Percentiles rank a stretch among this genome's conserved stretches.
Evolutionary conservation across 192 early-diverging fungal species (phyloP).

Genomic region (Gaertneriomyces semiglobifer): DNA sequence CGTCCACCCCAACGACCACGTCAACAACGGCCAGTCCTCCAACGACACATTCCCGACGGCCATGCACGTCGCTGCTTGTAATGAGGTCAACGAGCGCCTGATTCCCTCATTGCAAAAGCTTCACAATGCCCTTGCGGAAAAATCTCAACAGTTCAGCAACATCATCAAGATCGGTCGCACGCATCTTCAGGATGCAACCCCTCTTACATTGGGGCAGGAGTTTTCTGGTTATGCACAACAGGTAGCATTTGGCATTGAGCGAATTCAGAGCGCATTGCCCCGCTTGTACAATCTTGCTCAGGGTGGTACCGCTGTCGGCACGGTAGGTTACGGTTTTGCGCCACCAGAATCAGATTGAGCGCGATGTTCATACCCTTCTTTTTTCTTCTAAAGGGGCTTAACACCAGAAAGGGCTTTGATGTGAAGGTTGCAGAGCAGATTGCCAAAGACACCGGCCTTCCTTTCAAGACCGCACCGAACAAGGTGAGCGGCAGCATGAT

Average conservation of each 20-base stretch:
- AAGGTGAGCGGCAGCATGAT: conserved; percentile 51
- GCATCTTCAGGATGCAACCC: conserved; percentile 97
- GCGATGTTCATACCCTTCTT: neutral
- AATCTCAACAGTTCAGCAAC: conserved; percentile 66
- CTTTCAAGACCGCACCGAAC: conserved; percentile 95
- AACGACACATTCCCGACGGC: conserved; percentile 99
- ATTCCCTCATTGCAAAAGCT: conserved; percentile 82
- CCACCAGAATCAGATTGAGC: neutral
- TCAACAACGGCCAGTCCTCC: conserved; percentile 97
- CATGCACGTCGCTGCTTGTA: conserved; percentile 96
- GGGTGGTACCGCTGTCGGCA: conserved; percentile 96
- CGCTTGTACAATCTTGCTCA: conserved; percentile 91
- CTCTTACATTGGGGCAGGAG: conserved; percentile 96
- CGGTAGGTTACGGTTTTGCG: conserved; percentile 29
- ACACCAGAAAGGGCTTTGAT: conserved; percentile 92
- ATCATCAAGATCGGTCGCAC: conserved; percentile 99
- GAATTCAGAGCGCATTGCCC: conserved; percentile 77
- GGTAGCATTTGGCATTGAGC: conserved; percentile 82
- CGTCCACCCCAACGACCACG: conserved; percentile 99
- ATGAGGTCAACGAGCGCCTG: conserved; percentile 68
- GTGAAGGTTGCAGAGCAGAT: conserved; percentile 86
- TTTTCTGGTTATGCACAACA: conserved; percentile 92
- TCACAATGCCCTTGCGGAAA: conserved; percentile 71
- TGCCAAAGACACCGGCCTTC: conserved; percentile 78
- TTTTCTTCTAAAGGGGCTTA: conserved; percentile 63